These are phyloP conservation scores for Sporisorium scitamineum DNA, from an alignment of 1,284 basidiomycete genomes.

Conservation along the genomic window DNA sequence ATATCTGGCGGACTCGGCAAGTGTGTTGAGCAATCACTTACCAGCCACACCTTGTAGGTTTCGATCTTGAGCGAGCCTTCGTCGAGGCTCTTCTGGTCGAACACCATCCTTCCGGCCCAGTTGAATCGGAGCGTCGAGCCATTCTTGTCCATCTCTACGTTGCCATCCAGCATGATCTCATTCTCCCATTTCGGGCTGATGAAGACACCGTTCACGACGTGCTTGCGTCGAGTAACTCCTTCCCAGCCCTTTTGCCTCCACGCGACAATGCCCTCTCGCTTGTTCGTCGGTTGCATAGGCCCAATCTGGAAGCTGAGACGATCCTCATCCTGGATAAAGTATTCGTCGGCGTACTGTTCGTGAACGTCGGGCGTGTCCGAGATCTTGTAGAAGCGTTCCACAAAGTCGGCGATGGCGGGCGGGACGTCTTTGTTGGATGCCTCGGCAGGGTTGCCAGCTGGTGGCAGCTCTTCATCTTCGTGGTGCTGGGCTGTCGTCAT, in stretches of 20 bases:
- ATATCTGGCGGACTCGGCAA: background rate
- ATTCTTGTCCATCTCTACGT: slow-evolving; percentile 53
- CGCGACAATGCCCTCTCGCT: slow-evolving; percentile 29
- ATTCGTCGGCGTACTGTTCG: slow-evolving; percentile 41
- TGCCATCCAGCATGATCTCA: slow-evolving; percentile 56
- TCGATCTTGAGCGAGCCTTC: slow-evolving; percentile 42
- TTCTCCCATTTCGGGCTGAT: slow-evolving; percentile 42
- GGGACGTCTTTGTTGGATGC: slow-evolving; percentile 35
- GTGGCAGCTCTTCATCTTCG: slow-evolving; percentile 32
- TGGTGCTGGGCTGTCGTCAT: slow-evolving; percentile 17
- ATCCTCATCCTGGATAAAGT: slow-evolving; percentile 32
- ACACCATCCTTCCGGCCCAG: slow-evolving; percentile 56
- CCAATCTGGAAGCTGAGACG: slow-evolving; percentile 52
- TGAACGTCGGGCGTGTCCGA: slow-evolving; percentile 47
- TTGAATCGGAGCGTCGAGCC: slow-evolving; percentile 42
- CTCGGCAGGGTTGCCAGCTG: slow-evolving; percentile 34
- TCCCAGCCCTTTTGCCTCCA: slow-evolving; percentile 53
- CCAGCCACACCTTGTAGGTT: slow-evolving; percentile 53
- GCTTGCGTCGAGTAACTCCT: slow-evolving; percentile 44
- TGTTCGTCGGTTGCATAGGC: slow-evolving; percentile 45
- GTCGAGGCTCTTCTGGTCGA: slow-evolving; percentile 41
- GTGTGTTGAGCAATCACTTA: slow-evolving; percentile 15
- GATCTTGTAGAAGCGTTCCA: slow-evolving; percentile 43
- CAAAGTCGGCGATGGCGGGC: slow-evolving; percentile 33
- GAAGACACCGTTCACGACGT: slow-evolving; percentile 48